These are phyloP conservation scores for Suhomyces prunicola DNA, from an alignment of 805 yeast species.

Conservation along the genomic window DNA sequence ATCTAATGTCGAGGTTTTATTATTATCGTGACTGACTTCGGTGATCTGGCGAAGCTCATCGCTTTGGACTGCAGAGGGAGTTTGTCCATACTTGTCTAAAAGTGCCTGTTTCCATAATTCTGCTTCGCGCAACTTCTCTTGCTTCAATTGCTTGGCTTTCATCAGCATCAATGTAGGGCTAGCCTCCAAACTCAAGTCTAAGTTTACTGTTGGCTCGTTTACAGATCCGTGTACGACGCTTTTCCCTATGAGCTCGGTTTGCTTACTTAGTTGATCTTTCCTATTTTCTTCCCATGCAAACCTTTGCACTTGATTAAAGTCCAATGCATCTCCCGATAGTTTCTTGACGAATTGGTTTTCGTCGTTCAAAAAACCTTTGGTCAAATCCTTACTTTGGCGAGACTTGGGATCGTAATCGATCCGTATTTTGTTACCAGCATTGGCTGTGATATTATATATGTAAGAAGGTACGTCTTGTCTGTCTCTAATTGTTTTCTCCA, in stretches of 20 bases:
- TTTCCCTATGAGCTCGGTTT: conserved; percentile 7
- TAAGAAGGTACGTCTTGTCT: conserved; percentile 71
- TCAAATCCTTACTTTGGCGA: conserved; percentile 30
- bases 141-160: conserved; percentile 18
- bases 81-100: conserved; percentile 16
- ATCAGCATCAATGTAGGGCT: conserved; percentile 37
- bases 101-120: conserved; percentile 13
- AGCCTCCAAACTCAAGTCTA: conserved; percentile 32
- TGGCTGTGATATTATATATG: conserved; percentile 47
- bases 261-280: conserved; percentile 11
- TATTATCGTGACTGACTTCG: background rate
- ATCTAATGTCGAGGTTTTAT: background rate
- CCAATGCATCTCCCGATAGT: conserved; percentile 39
- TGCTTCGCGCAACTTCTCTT: conserved; percentile 13
- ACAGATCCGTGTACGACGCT: conserved; percentile 6
- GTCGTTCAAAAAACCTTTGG: conserved; percentile 33
- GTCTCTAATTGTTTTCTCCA: conserved; percentile 53
- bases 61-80: background rate
- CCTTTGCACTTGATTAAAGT: conserved; percentile 23
- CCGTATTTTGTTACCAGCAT: conserved; percentile 18
- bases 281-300: conserved; percentile 34
- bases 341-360: conserved; percentile 51
- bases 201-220: conserved; percentile 16
- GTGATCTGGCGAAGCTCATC: background rate
- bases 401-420: conserved; percentile 55